A percentile compares a stretch with the other conserved stretches of the same genome.
phyloP scores from a whole-genome alignment of 163 green algal genomes.

The Scenedesmus sp. region DNA sequence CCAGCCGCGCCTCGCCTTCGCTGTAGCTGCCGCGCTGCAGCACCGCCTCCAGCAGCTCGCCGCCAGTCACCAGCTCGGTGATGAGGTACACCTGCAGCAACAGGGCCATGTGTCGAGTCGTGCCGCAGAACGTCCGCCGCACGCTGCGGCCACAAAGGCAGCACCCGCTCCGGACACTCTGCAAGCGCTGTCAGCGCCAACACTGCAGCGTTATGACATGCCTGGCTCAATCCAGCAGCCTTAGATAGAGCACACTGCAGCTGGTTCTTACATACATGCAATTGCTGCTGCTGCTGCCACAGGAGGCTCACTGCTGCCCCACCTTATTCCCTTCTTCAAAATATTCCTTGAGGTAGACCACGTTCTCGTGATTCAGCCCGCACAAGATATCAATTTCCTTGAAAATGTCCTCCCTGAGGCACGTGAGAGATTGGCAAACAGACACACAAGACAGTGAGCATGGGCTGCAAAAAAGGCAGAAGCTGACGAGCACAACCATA shows the following conservation, averaged over 20 bases:
- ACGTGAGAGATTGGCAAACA: background rate
- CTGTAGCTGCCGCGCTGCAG: constrained; percentile 86
- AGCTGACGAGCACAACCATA: too few species aligned
- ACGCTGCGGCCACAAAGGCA: background rate
- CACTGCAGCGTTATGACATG: background rate
- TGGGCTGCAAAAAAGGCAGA: too few species aligned
- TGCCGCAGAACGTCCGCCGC: background rate
- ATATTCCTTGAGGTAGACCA: constrained; percentile 92
- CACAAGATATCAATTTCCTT: constrained; percentile 95
- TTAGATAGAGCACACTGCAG: background rate
- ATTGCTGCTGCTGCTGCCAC: background rate
- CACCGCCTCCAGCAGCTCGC: constrained; percentile 92
- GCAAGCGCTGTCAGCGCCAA: background rate
- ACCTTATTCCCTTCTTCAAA: constrained; percentile 87
- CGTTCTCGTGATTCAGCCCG: constrained; percentile 86
- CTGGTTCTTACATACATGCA: background rate
- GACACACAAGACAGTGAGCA: background rate
- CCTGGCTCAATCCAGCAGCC: background rate
- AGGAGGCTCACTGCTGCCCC: background rate
- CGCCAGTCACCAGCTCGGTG: constrained; percentile 88
- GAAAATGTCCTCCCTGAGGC: constrained; percentile 83
- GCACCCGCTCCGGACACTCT: too few species aligned
- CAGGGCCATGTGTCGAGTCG: background rate
- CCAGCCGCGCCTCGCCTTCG: constrained; percentile 84
- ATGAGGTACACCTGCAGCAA: constrained; percentile 86